Base-by-base conservation (phyloP, 2,329 filamentous ascomycete genomes). In the Neophaeococcomyces mojaviensis region DNA sequence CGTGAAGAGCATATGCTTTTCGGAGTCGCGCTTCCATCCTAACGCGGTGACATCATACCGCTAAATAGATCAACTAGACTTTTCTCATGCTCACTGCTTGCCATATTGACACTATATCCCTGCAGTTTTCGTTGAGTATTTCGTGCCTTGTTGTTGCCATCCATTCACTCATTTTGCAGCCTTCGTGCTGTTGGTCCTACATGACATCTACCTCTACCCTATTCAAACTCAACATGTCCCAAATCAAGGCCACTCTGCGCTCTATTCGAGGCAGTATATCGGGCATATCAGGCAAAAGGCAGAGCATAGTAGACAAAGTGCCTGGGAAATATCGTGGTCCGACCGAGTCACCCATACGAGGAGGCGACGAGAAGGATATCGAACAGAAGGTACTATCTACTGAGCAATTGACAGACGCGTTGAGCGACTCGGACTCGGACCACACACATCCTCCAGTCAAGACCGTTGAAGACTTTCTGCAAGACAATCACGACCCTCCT, bases 401-500 rank as follows among this genome's bases (percentile, higher is more conserved):
- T 16, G 41, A 44, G 24, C 13, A 37, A 4, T 19, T 28, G 22
- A 9, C 20, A n/a, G 41, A 37, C 20, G 31, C 35, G 6, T 19
- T 30, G 12, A 44, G 41, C 41, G 33, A 37, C 18, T 44, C 41
- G 10, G 41, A 44, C 18, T 44, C 41, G 2, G 30, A 36, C 16
- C 31, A n/a, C 22, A 15, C 10, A 12, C 20, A 13, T 26, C 20
- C 32, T 5, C 8, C 13, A 13, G 39, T 41, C 3, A 55, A 53
- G 42, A 30, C 32, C 28, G 24, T 51, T 18, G 48, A 53, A 20
- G 50, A 51, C 6, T 53, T 55, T 28, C 38, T 52, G 10, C 26
- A 48, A 36, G 32, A 44, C 16, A 49, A 50, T 34, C 37, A 46
- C n/a, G 52, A 55, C 39, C 48, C 50, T 40, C 48, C 50, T 4